Evolutionary conservation across 139 green algal species (phyloP), one percentile per base, ranked within the genome.

Genomic region (Edaphochlamys debaryana): DNA sequence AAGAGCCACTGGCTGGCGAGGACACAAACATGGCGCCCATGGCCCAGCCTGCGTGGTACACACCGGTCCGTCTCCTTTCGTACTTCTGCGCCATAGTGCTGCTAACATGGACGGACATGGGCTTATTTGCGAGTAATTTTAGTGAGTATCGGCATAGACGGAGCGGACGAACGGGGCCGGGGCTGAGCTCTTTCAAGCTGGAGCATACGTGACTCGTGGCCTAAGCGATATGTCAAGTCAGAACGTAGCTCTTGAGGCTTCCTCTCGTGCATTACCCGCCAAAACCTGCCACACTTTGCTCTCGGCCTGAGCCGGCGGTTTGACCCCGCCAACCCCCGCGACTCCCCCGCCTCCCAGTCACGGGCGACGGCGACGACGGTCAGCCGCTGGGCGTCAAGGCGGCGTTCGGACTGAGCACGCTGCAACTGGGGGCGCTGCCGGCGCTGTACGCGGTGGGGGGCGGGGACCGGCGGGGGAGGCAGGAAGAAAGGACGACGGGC

Each of bases 401-500:
- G 50, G 38, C 22, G 32, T 79, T 79, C 50, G 34, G 34, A 0
- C 71, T 79, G 0, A 27, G 4, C 36, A 22, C 34, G 32, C 62
- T 79, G 4, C 50, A 67, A 23, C 50, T 79, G 71, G 71, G 71
- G 9, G 5, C 92, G 3, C 79, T 93, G 29, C 71, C 77, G 23
- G 71, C 80, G 3, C 81, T 86, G 29, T 94, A 94, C 84, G 82
- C 92, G 76, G 62, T 93, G 6, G 91, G 91, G 0, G 45, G 45
- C 11, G 45, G 11, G 45, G n/a, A n/a, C n/a, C n/a, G n/a, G n/a
- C n/a, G n/a, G n/a, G n/a, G n/a, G n/a, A n/a, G n/a, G n/a, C n/a
- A n/a, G n/a, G n/a, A n/a, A n/a, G n/a, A n/a, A n/a, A n/a, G n/a
- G n/a, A n/a, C n/a, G n/a, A n/a, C n/a, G n/a, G n/a, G n/a, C n/a